Base-by-base conservation (phyloP, 2,329 filamentous ascomycete genomes). In the Clonostachys sp. region DNA sequence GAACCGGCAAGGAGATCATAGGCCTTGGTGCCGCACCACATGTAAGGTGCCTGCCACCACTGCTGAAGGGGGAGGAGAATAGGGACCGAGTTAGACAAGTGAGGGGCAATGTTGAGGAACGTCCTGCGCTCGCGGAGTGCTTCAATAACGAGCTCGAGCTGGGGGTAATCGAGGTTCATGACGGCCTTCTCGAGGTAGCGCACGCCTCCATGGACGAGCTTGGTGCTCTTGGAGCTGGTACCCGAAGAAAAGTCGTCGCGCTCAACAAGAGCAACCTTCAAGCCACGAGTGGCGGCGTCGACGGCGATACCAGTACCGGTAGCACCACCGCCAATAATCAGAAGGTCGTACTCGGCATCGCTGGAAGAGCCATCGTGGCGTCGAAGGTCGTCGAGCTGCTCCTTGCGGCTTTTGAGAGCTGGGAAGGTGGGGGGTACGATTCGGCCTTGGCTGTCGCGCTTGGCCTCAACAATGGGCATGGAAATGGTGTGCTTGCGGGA, bases 171-270 rank as follows among this genome's bases (percentile, higher is more conserved):
- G 58, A 92, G 73, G 63, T 91, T 87, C 84, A 84, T 90, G 44
- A 94, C 83, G 47, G 88, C 88, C 73, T 94, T 94, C 66, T 94
- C 89, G 49, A 94, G 74, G 63, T 92, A 94, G 55, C 88, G 81
- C 50, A 94, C 89, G 60, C 88, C 88, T 55, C 88, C 88, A 67
- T 94, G 88, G 16, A 94, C 89, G 46, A 94, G 76, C 69, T 94
- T 94, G 44, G 88, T 94, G 70, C 86, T 91, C 73, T 92, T 92
- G 66, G 86, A 89, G 71, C 86, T 91, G 39, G 88, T 92, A 33
- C 89, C 88, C 52, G 84, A 79, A 57, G 84, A 85, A 64, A 92
- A 94, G 67, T 94, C 88, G 64, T 92, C 89, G 51, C 87, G 78
- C 70, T 94, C 88, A 14, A 94, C 86, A 45, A 91, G 70, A 12